Evolutionary conservation across 495 filamentous ascomycete species (phyloP).

Genomic region (Aspergillus taichungensis): DNA sequence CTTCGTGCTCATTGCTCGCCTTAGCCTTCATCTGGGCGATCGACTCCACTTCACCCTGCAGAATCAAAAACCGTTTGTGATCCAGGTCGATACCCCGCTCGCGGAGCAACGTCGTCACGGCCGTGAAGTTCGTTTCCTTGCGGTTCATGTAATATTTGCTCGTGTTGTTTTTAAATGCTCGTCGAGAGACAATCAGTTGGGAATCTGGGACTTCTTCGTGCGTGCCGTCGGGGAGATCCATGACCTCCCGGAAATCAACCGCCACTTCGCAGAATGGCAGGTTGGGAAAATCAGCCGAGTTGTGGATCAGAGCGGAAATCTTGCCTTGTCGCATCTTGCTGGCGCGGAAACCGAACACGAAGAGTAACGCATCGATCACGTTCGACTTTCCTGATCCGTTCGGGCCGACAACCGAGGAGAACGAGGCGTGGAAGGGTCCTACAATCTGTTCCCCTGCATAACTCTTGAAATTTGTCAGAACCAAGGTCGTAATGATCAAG

Average conservation of each 20-base stretch:
- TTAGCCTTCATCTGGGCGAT: slow-evolving; percentile 99
- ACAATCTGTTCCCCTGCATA: slow-evolving; percentile 94
- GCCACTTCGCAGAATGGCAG: slow-evolving; percentile 88
- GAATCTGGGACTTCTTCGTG: slow-evolving; percentile 72
- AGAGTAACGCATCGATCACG: slow-evolving; percentile 94
- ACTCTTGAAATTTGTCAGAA: slow-evolving; percentile 95
- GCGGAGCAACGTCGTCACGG: slow-evolving; percentile 79
- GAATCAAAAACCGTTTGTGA: slow-evolving; percentile 94
- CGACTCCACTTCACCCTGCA: slow-evolving; percentile 96
- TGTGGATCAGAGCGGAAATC: slow-evolving; percentile 94
- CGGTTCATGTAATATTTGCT: slow-evolving; percentile 97
- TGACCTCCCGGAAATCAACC: slow-evolving; percentile 90
- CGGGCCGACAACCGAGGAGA: slow-evolving; percentile 96
- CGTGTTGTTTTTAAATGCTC: slow-evolving; percentile 94
- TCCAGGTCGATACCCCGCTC: slow-evolving; percentile 89
- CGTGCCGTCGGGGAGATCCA: slow-evolving; percentile 71
- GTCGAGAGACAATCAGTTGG: slow-evolving; percentile 76
- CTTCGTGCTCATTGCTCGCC: slow-evolving; percentile 86
- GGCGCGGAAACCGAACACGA: slow-evolving; percentile 95
- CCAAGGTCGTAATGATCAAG: slow-evolving; percentile 82
- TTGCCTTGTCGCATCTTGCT: slow-evolving; percentile 99
- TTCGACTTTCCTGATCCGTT: slow-evolving; percentile 99
- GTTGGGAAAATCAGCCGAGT: slow-evolving; percentile 77
- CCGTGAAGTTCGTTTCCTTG: slow-evolving; percentile 79
- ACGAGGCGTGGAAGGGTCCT: slow-evolving; percentile 92